Conservation (phyloP, 352 stramenopile species). For the Pythium myriotylum region DNA sequence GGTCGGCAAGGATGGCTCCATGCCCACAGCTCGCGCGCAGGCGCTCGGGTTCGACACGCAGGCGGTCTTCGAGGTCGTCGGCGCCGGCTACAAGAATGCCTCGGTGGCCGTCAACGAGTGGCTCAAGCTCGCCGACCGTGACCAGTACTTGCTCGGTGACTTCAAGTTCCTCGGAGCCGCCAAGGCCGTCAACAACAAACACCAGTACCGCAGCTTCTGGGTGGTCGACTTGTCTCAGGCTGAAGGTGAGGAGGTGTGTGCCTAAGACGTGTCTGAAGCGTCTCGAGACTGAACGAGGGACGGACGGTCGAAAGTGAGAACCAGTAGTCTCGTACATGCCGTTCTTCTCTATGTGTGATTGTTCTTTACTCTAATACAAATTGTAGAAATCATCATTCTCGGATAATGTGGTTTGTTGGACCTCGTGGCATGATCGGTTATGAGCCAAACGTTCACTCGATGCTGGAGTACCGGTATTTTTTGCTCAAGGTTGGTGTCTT, state of each 20-base stretch:
- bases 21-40: slow-evolving; percentile 18
- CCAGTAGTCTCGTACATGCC: too few species aligned
- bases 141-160: slow-evolving; percentile 19
- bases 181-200: slow-evolving; percentile 16
- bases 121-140: slow-evolving; percentile 9
- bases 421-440: too few species aligned
- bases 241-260: not conserved
- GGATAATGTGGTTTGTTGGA: too few species aligned
- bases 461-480: too few species aligned
- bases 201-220: slow-evolving; percentile 30
- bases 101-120: slow-evolving; percentile 21
- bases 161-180: slow-evolving; percentile 30
- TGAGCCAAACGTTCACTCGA: too few species aligned
- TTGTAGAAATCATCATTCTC: too few species aligned
- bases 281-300: too few species aligned
- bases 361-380: too few species aligned
- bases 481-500: too few species aligned
- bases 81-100: slow-evolving; percentile 22
- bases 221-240: slow-evolving; percentile 21
- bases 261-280: too few species aligned
- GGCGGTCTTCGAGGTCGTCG: slow-evolving; percentile 28
- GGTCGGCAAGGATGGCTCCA: slow-evolving; percentile 9
- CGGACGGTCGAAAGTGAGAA: too few species aligned
- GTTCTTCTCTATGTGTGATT: too few species aligned
- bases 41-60: slow-evolving; percentile 23